phyloP scores from a whole-genome alignment of 2,329 filamentous ascomycete genomes.

The Colletotrichum sp. region DNA sequence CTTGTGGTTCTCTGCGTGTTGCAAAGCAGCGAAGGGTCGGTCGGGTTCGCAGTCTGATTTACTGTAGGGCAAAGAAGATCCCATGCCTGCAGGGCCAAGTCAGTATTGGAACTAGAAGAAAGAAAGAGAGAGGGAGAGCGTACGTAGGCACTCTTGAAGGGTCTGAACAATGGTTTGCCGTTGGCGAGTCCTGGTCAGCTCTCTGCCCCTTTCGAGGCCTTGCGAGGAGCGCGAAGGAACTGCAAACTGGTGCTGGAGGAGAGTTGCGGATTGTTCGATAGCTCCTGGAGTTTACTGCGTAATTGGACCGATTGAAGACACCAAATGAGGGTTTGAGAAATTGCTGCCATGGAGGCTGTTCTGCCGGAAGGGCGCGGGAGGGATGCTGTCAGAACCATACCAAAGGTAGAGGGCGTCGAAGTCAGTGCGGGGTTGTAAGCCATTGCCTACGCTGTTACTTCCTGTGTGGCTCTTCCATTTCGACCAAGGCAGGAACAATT shows the following conservation, averaged over 20 bases:
- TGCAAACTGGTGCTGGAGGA: background rate
- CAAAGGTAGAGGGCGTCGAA: background rate
- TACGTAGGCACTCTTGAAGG: background rate
- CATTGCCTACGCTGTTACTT: background rate
- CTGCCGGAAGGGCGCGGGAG: background rate
- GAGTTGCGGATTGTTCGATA: background rate
- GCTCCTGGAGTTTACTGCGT: background rate
- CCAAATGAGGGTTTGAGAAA: background rate
- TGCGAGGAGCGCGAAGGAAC: background rate
- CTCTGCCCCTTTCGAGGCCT: background rate
- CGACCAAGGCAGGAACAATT: background rate
- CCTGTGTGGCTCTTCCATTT: background rate
- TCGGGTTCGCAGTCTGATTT: background rate
- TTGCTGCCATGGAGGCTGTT: background rate
- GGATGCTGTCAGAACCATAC: background rate
- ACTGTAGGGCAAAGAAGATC: background rate
- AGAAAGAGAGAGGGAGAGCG: background rate
- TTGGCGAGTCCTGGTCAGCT: background rate
- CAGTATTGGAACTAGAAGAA: background rate
- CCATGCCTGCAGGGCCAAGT: background rate
- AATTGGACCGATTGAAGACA: background rate
- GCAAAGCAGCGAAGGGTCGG: background rate
- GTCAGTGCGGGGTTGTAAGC: background rate
- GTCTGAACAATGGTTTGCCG: background rate
- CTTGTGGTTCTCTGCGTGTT: background rate